These are phyloP conservation scores for Starmerella gropengiesseri DNA, from an alignment of 805 yeast species.

Conservation along the genomic window DNA sequence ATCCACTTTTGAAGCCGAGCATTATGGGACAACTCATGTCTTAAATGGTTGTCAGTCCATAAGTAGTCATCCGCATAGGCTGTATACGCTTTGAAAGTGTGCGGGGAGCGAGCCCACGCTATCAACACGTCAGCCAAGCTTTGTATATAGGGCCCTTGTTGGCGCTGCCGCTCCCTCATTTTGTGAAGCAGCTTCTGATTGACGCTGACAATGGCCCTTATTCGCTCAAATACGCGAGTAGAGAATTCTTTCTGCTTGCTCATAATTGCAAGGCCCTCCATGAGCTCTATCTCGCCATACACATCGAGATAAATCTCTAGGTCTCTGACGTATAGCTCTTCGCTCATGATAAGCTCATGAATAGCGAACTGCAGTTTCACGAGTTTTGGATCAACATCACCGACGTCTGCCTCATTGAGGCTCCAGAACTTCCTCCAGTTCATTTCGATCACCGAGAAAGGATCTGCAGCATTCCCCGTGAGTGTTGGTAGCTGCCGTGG, in stretches of 20 bases:
- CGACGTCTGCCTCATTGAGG: constrained; percentile 18
- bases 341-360: constrained; percentile 62
- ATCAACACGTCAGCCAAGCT: constrained; percentile 40
- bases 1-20: constrained; percentile 50
- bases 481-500: constrained; percentile 6
- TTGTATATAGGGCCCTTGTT: constrained; percentile 53
- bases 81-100: constrained; percentile 43
- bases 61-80: constrained; percentile 42
- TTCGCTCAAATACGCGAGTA: constrained; percentile 47
- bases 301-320: constrained; percentile 53
- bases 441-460: constrained; percentile 18
- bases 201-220: constrained; percentile 42
- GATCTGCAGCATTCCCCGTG: constrained; percentile 5
- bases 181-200: constrained; percentile 51
- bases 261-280: constrained; percentile 31
- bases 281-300: constrained; percentile 34
- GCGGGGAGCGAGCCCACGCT: constrained; percentile 45
- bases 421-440: constrained; percentile 26
- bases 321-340: constrained; percentile 57
- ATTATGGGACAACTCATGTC: constrained; percentile 34
- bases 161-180: constrained; percentile 43
- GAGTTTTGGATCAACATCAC: constrained; percentile 18
- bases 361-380: constrained; percentile 62
- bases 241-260: constrained; percentile 47
- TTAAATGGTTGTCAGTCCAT: constrained; percentile 33